Conservation (phyloP, 257 asterid species). For the Haberlea rhodopensis region DNA sequence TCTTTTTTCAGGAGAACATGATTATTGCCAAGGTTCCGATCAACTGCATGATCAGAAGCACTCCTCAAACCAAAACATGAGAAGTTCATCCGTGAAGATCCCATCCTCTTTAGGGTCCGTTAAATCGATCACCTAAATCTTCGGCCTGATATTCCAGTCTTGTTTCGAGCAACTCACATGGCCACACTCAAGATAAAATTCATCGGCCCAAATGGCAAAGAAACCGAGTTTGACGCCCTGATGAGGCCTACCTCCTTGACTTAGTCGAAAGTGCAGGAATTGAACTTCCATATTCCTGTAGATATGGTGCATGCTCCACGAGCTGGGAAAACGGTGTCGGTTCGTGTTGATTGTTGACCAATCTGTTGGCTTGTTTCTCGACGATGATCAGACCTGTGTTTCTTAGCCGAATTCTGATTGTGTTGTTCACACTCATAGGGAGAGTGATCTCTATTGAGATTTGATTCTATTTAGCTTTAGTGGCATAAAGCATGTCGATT, state of each 20-base stretch:
- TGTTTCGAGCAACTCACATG: slow-evolving; percentile 27
- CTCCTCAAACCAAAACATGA: neutral
- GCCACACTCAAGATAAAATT: slow-evolving; percentile 44
- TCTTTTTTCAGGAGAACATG: neutral
- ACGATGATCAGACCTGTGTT: slow-evolving; percentile 37
- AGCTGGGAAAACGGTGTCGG: slow-evolving; percentile 33
- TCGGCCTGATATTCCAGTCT: slow-evolving; percentile 23
- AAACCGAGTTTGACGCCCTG: slow-evolving; percentile 36
- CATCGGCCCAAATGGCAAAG: slow-evolving; percentile 34
- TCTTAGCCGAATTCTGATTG: slow-evolving; percentile 40
- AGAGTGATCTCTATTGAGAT: slow-evolving; percentile 33
- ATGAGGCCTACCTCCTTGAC: slow-evolving; percentile 40
- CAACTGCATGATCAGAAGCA: neutral
- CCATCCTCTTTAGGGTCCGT: slow-evolving; percentile 24
- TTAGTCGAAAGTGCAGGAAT: slow-evolving; percentile 39
- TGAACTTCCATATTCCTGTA: slow-evolving; percentile 43
- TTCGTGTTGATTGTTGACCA: slow-evolving; percentile 42
- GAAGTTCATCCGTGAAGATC: neutral
- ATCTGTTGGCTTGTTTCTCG: slow-evolving; percentile 42
- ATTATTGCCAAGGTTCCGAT: neutral
- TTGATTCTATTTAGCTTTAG: too few relatives aligned
- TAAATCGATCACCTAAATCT: slow-evolving; percentile 23
- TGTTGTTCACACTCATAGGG: slow-evolving; percentile 42
- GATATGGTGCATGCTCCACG: slow-evolving; percentile 50
- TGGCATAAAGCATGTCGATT: neutral